Evolutionary conservation across 495 filamentous ascomycete species (phyloP).

Genomic region (Penicillium coffeae): DNA sequence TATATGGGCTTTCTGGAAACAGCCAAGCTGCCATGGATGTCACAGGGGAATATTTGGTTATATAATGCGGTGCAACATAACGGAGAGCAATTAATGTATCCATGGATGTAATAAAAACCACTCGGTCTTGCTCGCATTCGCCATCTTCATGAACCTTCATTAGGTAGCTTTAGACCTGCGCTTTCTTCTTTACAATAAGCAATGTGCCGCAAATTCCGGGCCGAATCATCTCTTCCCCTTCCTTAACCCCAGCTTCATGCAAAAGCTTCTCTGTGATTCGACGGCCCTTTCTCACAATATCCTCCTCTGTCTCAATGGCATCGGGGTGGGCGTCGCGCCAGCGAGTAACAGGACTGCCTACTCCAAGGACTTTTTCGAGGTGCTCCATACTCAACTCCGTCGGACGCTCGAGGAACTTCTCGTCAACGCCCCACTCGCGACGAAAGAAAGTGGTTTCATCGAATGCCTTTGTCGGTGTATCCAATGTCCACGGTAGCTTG

Average conservation of each 20-base stretch:
- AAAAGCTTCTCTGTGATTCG: constrained; percentile 14
- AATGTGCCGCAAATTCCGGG: constrained; percentile 8
- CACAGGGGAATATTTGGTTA: constrained; percentile 57
- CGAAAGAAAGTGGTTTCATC: constrained; percentile 34
- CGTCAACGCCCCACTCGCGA: constrained; percentile 31
- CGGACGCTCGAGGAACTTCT: constrained; percentile 20
- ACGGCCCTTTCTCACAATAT: constrained; percentile 12
- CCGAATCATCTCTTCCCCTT: constrained; percentile 14
- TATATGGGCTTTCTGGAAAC: constrained; percentile 64
- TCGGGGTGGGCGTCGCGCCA: constrained; percentile 47
- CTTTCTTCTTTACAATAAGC: constrained; percentile 15
- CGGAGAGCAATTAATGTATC: neutral
- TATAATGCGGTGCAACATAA: constrained; percentile 21
- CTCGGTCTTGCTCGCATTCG: too few relatives aligned
- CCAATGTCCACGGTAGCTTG: constrained; percentile 45
- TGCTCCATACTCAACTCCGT: constrained; percentile 16
- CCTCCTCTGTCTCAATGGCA: constrained; percentile 18
- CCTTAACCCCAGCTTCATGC: constrained; percentile 13
- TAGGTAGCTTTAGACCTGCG: neutral
- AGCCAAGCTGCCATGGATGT: constrained; percentile 49
- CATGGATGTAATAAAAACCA: neutral
- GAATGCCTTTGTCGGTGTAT: constrained; percentile 31
- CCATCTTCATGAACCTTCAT: too few relatives aligned
- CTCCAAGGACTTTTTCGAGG: constrained; percentile 28
- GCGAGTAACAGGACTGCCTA: constrained; percentile 38